A percentile compares a stretch with the other conserved stretches of the same genome.
These are phyloP conservation scores for Penicillium lividum DNA, from an alignment of 495 filamentous ascomycete species.

Conservation along the genomic window DNA sequence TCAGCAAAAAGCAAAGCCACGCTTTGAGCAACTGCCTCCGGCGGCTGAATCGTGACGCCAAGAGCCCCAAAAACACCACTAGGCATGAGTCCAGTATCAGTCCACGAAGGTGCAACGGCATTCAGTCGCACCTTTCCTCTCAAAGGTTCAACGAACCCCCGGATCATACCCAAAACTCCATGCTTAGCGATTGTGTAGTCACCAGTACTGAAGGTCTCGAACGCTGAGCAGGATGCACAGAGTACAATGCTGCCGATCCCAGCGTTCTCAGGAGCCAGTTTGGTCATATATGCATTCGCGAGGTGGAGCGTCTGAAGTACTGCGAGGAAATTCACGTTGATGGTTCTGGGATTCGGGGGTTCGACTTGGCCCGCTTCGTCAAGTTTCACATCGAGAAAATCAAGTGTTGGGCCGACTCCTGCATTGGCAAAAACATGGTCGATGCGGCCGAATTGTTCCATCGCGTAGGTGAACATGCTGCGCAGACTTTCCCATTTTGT, in stretches of 20 bases:
- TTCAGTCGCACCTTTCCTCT: slow-evolving; percentile 36
- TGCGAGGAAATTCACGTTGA: slow-evolving; percentile 48
- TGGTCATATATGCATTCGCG: slow-evolving; percentile 38
- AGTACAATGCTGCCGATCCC: slow-evolving; percentile 38
- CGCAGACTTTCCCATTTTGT: slow-evolving; percentile 41
- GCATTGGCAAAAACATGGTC: slow-evolving; percentile 55
- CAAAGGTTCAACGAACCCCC: slow-evolving; percentile 25
- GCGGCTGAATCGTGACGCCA: slow-evolving; percentile 29
- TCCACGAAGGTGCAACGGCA: slow-evolving; percentile 47
- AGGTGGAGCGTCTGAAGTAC: slow-evolving; percentile 42
- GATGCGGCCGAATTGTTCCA: slow-evolving; percentile 41
- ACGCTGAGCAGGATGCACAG: slow-evolving; percentile 37
- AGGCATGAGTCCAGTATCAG: slow-evolving; percentile 35
- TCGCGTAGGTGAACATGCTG: slow-evolving; percentile 40
- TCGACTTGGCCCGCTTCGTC: slow-evolving; percentile 42
- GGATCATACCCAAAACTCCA: slow-evolving; percentile 38
- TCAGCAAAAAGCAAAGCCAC: slow-evolving; percentile 40
- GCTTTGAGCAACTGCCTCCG: slow-evolving; percentile 39
- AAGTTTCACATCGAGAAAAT: slow-evolving; percentile 42
- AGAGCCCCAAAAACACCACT: slow-evolving; percentile 12
- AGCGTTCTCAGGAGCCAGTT: slow-evolving; percentile 13
- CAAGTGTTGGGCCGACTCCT: slow-evolving; percentile 38
- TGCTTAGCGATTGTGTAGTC: slow-evolving; percentile 46
- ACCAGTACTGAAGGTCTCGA: slow-evolving; percentile 37
- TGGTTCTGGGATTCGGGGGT: slow-evolving; percentile 37